Conservation (phyloP, 31 red algal species). For the Porphyra umbilicalis region DNA sequence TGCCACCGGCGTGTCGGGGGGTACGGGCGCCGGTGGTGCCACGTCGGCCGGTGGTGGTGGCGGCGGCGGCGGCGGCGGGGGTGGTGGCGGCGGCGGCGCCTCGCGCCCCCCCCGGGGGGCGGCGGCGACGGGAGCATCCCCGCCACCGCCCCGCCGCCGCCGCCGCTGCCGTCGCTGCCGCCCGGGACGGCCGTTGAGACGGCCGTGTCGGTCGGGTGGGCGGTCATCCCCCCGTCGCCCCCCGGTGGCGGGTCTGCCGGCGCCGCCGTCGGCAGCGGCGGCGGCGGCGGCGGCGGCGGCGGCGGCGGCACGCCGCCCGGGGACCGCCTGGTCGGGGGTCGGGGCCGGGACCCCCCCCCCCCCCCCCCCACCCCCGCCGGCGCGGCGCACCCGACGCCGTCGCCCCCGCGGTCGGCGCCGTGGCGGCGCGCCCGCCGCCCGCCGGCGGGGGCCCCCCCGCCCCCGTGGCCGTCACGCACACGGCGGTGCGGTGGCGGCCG, state of each 20-base stretch:
- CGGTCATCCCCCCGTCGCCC: neutral
- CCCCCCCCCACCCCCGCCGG: no score
- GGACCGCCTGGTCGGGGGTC: no score
- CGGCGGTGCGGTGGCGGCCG: neutral
- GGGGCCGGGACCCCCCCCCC: no score
- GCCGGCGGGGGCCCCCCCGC: neutral
- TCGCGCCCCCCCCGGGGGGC: neutral
- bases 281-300: neutral
- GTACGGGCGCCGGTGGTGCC: neutral
- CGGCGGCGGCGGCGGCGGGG: neutral
- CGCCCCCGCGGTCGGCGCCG: no score
- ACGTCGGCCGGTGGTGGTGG: neutral
- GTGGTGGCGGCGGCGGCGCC: neutral
- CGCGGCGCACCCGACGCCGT: no score
- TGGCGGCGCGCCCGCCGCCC: no score
- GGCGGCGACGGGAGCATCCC: neutral
- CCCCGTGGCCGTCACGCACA: neutral
- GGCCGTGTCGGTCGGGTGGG: neutral
- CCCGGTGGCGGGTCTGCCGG: neutral
- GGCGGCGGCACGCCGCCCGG: no score
- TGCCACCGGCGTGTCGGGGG: neutral
- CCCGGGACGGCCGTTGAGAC: neutral
- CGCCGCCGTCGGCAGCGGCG: neutral
- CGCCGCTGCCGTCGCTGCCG: neutral
- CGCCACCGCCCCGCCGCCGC: neutral